Evolutionary conservation across 805 yeast genomes (phyloP), one percentile per base, ranked within the genome.

Genomic region (Cyberlindnera galapagoensis): DNA sequence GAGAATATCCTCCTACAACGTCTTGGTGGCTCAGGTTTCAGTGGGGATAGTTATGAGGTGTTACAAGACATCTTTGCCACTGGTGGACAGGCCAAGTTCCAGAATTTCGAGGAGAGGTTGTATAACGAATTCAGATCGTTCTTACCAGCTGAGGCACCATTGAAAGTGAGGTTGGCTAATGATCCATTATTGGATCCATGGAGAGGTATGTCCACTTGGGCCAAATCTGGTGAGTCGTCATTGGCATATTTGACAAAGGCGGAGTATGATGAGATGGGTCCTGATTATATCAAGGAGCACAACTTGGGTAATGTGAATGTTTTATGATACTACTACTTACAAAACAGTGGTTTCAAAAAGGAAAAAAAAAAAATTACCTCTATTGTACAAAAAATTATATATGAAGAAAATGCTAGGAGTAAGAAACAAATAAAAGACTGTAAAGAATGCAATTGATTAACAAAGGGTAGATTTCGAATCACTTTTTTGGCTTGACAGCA

Each of bases 121-220:
- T 60, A 60, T 3, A 60, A 62, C 18, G 98, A 92, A 41, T 73
- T 87, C 38, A 71, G 73, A 10, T 60, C 74, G 7, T 71, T 81
- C 38, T 60, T 92, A 32, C 97, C 97, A 0, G 67, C 67, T 2
- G 80, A 73, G 2, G 60, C 81, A 0, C 69, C 73, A 1, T 58
- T 88, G 21, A 59, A 65, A 5, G 80, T 88, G 1, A 61, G 80
- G 34, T 51, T 59, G 12, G 92, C 95, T 0, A 43, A 56, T 3
- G 76, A 84, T 52, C 90, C 95, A 2, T 44, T 72, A 1, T 49
- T 72, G 19, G 98, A 90, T 56, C 74, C 97, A 1, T 92, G 98
- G 97, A 78, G 67, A 48, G 98, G 98, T 18, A 87, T 92, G 94
- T 77, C 84, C 9, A 70, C 71, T 47, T 84, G 95, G 83, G 63